Base-by-base conservation (phyloP, 2,329 filamentous ascomycete species). In the Colletotrichum musae region DNA sequence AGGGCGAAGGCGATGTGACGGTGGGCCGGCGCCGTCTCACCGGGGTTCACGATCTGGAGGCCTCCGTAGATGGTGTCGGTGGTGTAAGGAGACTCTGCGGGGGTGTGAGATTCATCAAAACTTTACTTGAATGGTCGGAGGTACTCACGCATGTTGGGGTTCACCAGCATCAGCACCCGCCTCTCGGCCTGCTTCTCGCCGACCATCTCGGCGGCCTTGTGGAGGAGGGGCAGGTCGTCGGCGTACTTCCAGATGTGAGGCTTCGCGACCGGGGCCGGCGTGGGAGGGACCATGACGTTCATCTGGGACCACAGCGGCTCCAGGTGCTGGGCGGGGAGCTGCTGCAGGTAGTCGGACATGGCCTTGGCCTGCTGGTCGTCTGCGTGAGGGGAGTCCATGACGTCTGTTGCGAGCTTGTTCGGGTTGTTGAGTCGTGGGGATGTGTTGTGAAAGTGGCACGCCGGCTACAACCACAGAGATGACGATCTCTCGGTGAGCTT, bases 11-110 rank as follows among this genome's bases (percentile, higher is more conserved):
- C 87, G 3, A 84, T 84, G 72, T 89, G 87, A 0, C 87, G 77
- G 70, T 89, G 87, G 0, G 87, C 87, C 0, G 84, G 85, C 0
- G 87, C 86, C 0, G 81, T 86, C 68, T 89, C 87, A 32, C 85
- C 84, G 0, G 87, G 87, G 73, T 87, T 85, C 5, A 89, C 85
- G 1, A 89, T 79, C 72, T 89, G 87, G 2, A 89, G 80, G 2
- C 87, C 87, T 3, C 84, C 86, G 70, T 89, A 89, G 59, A 89
- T 79, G 1, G 87, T 89, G 73, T 89, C 87, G 1, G 87, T 89
- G 0, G 87, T 89, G 70, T 84, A 87, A 0, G 87, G 87, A 0
- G 85, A 82, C 63, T 82, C 84, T 86, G 45, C 6, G 12, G 4
- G 0, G 21, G 28, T 28, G 45, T 4, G 7, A 6, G 0, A 28